A percentile compares a stretch with the other conserved stretches of the same genome.
Evolutionary conservation across 108 stramenopile species (phyloP).

Genomic region (Pseudonitzschia multistriata): DNA sequence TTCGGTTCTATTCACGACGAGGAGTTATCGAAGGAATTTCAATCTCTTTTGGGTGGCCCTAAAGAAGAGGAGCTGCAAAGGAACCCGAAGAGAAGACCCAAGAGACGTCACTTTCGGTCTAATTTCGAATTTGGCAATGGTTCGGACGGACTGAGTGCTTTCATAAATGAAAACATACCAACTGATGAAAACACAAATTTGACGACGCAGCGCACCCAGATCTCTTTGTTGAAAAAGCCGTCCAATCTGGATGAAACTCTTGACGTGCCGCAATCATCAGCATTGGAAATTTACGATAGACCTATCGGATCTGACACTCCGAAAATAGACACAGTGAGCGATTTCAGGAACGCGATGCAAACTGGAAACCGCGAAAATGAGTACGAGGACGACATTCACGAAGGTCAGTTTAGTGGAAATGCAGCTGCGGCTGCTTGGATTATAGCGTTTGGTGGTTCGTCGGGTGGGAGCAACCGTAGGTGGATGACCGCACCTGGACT

Average conservation of each 20-base stretch:
- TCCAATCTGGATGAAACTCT: background rate
- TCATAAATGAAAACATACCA: background rate
- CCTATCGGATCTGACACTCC: background rate
- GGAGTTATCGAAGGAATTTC: constrained; percentile 16
- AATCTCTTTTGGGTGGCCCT: background rate
- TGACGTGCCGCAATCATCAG: background rate
- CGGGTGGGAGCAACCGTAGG: constrained; percentile 29
- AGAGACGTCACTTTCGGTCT: constrained; percentile 35
- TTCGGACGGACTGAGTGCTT: background rate
- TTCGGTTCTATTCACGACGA: constrained; percentile 38
- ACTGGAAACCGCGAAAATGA: constrained; percentile 40
- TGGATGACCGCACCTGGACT: constrained; percentile 71
- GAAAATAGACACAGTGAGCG: constrained; percentile 57
- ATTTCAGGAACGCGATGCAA: constrained; percentile 67
- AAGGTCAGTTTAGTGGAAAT: constrained; percentile 18
- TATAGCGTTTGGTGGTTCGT: constrained; percentile 37
- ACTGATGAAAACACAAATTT: constrained; percentile 5
- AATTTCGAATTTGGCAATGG: constrained; percentile 34
- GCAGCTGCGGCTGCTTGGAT: constrained; percentile 34
- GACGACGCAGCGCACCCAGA: background rate
- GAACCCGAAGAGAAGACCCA: background rate
- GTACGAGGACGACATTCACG: constrained; percentile 28
- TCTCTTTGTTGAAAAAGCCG: background rate
- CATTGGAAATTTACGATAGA: background rate
- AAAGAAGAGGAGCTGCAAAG: background rate